Evolutionary conservation across 352 stramenopile species (phyloP), one percentile per base, ranked within the genome.

Genomic region (Aphanomyces euteiches): DNA sequence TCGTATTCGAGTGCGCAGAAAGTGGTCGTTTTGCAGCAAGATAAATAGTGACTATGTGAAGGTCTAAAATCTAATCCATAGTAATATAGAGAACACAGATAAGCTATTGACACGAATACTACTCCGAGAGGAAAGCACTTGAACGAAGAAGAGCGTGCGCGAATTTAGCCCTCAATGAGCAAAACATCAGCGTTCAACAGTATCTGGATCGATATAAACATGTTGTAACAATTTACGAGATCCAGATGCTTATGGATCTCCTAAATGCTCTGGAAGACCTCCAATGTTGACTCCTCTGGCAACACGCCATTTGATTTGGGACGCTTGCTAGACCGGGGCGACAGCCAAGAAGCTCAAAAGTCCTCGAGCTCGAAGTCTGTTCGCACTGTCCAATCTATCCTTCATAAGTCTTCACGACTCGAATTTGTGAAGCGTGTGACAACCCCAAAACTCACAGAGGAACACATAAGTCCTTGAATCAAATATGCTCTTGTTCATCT

Each of bases 281-380:
- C 45, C 13, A 53, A n/a, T 53, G n/a, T 53, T 53, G 28, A 28
- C 28, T 28, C 28, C 28, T 28, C 28, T 28, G 28, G 28, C 28
- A 2, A 28, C 28, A 28, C 28, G 54, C 5, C 36, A n/a, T 28
- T 37, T 61, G 10, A 37, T 61, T 1, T 4, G 54, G 1, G 54
- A 61, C 28, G 54, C 54, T 40, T 61, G 17, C 54, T 43, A 61
- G 13, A 61, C 34, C 19, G 54, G 54, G 12, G 39, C 43, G 54
- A 40, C 15, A 37, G 54, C 54, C 7, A 19, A 15, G n/a, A 61
- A 37, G 17, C 5, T 61, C 2, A 40, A 61, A 61, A 28, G 43
- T 43, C 28, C 36, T 61, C 6, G 43, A 61, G 17, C 36, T 61
- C 28, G 13, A 7, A 40, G 54, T 37, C 21, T 61, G 28, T 61